These are phyloP conservation scores for Ustilago sp. DNA, from an alignment of 1,284 basidiomycete genomes.

Conservation along the genomic window DNA sequence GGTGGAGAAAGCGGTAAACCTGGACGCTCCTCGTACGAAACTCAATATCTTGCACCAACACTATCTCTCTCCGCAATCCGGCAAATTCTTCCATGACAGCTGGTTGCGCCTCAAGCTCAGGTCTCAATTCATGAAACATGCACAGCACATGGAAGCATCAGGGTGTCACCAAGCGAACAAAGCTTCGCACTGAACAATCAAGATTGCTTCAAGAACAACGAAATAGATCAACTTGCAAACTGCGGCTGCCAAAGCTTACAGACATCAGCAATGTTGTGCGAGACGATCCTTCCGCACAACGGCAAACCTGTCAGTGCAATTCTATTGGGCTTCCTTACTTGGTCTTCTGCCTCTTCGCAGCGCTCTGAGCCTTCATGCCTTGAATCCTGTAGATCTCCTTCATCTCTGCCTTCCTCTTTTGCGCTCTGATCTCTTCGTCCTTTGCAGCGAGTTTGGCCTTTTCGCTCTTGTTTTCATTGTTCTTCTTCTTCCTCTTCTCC, in stretches of 20 bases:
- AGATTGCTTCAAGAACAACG: background rate
- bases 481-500: conserved; percentile 76
- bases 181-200: background rate
- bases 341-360: conserved; percentile 61
- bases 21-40: too few species aligned
- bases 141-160: background rate
- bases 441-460: conserved; percentile 44
- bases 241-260: background rate
- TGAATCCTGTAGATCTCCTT: conserved; percentile 60
- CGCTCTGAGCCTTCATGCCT: conserved; percentile 56
- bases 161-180: background rate
- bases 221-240: background rate
- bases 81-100: background rate
- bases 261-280: background rate
- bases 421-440: conserved; percentile 40
- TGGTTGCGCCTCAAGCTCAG: background rate
- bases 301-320: too few species aligned
- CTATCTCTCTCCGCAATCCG: background rate
- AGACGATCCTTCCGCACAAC: background rate
- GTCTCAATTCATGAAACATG: background rate
- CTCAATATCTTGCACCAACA: too few species aligned
- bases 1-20: too few species aligned
- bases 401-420: conserved; percentile 65
- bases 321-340: conserved; percentile 11
- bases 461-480: conserved; percentile 39